phyloP scores from a whole-genome alignment of 352 stramenopile genomes.

The Pythium vanterpoolii region DNA sequence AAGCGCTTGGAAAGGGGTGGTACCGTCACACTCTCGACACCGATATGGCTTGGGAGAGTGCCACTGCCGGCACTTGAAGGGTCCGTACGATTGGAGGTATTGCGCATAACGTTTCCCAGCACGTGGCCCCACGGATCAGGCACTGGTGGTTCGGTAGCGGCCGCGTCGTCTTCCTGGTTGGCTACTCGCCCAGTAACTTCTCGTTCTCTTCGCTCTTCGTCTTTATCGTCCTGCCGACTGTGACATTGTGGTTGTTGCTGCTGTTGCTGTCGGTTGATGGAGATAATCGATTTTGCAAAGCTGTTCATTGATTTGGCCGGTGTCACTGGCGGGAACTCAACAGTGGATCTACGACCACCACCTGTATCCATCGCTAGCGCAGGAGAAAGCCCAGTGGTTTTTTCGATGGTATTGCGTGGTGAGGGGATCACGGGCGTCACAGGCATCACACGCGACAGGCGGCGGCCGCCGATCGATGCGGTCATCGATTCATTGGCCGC shows the following conservation, averaged over 20 bases:
- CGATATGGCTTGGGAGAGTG: too few relatives aligned
- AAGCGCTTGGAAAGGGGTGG: too few relatives aligned
- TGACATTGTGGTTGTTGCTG: background rate
- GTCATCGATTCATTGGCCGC: background rate
- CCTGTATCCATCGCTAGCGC: background rate
- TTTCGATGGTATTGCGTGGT: conserved; percentile 2
- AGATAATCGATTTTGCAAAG: conserved; percentile 12
- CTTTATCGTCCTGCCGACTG: background rate
- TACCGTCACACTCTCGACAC: too few relatives aligned
- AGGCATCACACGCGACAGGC: conserved; percentile 7
- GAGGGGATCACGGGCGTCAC: conserved; percentile 9
- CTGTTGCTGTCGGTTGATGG: conserved; percentile 5
- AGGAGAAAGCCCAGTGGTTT: background rate
- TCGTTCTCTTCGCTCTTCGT: background rate
- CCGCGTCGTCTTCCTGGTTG: conserved; percentile 2
- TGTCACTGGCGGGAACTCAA: conserved; percentile 1
- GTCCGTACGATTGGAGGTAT: background rate
- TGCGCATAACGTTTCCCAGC: conserved; percentile 13
- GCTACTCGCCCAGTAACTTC: too few relatives aligned
- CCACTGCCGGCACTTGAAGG: background rate
- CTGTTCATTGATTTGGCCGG: background rate
- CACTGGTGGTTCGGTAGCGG: background rate
- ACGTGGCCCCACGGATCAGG: conserved; percentile 17
- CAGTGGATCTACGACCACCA: background rate
- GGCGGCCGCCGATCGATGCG: background rate